These are phyloP conservation scores for Adansonia grandidieri DNA, from an alignment of 441 rosid species.

Conservation along the genomic window DNA sequence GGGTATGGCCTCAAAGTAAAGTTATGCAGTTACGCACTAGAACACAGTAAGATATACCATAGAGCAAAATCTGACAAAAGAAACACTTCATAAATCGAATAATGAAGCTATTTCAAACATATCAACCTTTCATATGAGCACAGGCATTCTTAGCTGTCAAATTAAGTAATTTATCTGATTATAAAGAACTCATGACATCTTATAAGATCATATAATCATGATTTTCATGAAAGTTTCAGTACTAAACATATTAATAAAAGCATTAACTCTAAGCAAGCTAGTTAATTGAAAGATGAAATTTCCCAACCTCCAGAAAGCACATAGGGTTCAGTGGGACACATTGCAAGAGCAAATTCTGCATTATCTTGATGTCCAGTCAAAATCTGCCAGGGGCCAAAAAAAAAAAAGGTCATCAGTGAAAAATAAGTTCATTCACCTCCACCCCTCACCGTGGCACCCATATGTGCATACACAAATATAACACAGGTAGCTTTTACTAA, in stretches of 20 bases:
- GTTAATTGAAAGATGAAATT: constrained; percentile 2
- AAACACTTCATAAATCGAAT: neutral
- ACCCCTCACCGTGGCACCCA: too few species aligned
- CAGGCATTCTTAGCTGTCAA: neutral
- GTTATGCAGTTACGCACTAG: neutral
- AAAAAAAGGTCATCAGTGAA: neutral
- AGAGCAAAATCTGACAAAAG: neutral
- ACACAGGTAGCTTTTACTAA: neutral
- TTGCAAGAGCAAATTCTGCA: constrained; percentile 99
- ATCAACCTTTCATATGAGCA: neutral
- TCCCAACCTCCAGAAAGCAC: constrained; percentile 97
- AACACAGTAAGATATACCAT: neutral
- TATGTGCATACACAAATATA: neutral
- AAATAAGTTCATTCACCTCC: neutral
- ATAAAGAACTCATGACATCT: neutral
- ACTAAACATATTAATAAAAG: neutral
- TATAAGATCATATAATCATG: neutral
- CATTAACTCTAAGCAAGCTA: constrained; percentile 5
- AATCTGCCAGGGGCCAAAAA: constrained; percentile 51
- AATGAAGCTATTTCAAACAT: neutral
- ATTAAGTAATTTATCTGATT: neutral
- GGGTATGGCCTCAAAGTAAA: neutral
- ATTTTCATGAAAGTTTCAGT: neutral
- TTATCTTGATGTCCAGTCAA: constrained; percentile 97
- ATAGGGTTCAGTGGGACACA: constrained; percentile 96